These are phyloP conservation scores for Stentor coeruleus DNA, from an alignment of 73 alveolate species.

Conservation along the genomic window DNA sequence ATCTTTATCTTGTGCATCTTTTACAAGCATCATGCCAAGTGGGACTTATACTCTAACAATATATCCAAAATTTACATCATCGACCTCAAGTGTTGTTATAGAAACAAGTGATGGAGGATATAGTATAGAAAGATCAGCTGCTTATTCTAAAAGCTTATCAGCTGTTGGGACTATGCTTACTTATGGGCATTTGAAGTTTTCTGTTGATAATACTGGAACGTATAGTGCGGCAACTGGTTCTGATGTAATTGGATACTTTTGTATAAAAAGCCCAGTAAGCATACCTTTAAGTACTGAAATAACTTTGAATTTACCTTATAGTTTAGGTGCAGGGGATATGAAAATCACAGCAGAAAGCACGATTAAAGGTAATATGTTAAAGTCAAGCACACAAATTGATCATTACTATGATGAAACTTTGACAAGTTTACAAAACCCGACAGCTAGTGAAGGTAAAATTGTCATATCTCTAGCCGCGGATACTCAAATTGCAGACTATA, in stretches of 20 bases:
- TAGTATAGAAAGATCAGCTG: not conserved
- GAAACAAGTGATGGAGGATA: not conserved
- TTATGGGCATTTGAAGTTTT: not conserved
- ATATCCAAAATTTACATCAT: not conserved
- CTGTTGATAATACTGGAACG: not conserved
- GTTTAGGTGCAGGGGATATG: not conserved
- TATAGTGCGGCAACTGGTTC: not conserved
- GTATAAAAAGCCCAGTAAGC: not conserved
- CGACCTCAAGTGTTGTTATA: not conserved
- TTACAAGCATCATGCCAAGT: not conserved
- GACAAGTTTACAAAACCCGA: not conserved
- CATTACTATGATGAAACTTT: not conserved
- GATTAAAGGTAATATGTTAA: not conserved
- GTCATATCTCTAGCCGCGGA: not conserved
- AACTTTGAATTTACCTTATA: not conserved
- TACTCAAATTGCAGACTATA: not conserved
- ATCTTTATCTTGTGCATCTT: not conserved
- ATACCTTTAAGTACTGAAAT: not conserved
- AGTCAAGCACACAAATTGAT: not conserved
- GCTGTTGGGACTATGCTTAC: not conserved
- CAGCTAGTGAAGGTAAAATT: not conserved
- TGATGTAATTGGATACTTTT: not conserved
- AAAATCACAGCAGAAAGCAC: not conserved
- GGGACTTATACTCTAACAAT: not conserved
- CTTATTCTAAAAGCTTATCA: not conserved